Evolutionary conservation across 495 filamentous ascomycete genomes (phyloP).

Genomic region (Neurospora sp.): DNA sequence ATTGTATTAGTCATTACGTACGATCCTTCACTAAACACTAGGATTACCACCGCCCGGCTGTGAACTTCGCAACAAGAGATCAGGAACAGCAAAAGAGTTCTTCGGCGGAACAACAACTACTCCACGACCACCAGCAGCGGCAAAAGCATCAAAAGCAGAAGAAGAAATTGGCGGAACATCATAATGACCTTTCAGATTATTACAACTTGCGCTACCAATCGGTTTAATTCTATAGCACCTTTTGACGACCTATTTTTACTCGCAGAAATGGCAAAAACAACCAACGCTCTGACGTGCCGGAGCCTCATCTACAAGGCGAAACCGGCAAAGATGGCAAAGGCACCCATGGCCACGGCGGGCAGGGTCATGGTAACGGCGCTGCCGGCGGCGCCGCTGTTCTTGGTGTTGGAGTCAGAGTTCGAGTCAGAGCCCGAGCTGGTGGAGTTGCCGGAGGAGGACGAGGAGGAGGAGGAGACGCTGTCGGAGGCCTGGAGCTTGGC

Average conservation of each 20-base stretch:
- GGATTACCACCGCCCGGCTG: background rate
- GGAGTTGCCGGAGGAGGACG: background rate
- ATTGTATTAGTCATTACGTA: background rate
- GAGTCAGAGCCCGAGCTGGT: background rate
- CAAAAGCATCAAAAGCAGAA: background rate
- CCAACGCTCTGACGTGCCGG: background rate
- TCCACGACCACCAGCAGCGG: background rate
- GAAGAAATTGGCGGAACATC: background rate
- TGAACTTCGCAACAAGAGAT: background rate
- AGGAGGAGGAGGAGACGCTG: background rate
- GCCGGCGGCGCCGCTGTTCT: constrained; percentile 9
- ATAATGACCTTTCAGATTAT: background rate
- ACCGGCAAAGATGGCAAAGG: constrained; percentile 17
- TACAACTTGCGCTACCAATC: background rate
- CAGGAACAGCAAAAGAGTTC: background rate
- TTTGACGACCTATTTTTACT: background rate
- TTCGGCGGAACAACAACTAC: background rate
- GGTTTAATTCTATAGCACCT: background rate
- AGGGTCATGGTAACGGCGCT: constrained; percentile 3
- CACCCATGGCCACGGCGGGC: constrained; percentile 14
- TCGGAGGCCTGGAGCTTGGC: background rate
- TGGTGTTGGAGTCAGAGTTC: background rate
- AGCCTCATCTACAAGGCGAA: constrained; percentile 10
- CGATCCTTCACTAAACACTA: background rate
- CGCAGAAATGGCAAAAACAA: background rate